Evolutionary conservation across 768 basidiomycete species (phyloP).

Genomic region (Atractiella rhizophila): DNA sequence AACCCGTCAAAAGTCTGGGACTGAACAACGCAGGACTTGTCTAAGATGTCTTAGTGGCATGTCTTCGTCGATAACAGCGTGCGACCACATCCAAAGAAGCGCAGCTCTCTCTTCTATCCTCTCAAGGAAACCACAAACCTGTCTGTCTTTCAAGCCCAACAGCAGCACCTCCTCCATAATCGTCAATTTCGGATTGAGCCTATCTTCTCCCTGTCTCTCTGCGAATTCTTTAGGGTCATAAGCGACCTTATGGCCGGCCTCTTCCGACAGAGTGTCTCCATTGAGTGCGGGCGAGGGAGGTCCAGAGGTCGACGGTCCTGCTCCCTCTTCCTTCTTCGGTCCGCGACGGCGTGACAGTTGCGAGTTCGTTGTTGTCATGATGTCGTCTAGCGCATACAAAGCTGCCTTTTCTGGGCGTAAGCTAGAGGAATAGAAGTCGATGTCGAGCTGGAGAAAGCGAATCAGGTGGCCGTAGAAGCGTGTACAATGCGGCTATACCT

Average conservation of each 20-base stretch:
- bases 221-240: slow-evolving; percentile 73
- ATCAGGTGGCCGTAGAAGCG: too few relatives aligned
- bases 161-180: slow-evolving; percentile 92
- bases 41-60: background rate
- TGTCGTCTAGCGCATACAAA: too few relatives aligned
- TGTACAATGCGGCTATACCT: too few relatives aligned
- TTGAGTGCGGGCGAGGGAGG: background rate
- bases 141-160: slow-evolving; percentile 85
- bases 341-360: too few relatives aligned
- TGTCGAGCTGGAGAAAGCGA: too few relatives aligned
- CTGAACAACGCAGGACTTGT: background rate
- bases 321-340: too few relatives aligned
- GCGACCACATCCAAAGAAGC: slow-evolving; percentile 13
- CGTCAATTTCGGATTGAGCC: slow-evolving; percentile 57
- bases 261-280: background rate
- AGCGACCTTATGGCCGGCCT: slow-evolving; percentile 29
- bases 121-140: slow-evolving; percentile 29
- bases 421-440: too few relatives aligned
- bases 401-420: too few relatives aligned
- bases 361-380: too few relatives aligned
- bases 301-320: background rate
- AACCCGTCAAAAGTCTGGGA: too few relatives aligned
- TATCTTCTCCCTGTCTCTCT: slow-evolving; percentile 34
- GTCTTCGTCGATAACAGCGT: background rate
- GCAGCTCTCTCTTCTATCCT: background rate